Base-by-base conservation (phyloP, 805 yeast species). In the Nakazawaea pomicola region DNA sequence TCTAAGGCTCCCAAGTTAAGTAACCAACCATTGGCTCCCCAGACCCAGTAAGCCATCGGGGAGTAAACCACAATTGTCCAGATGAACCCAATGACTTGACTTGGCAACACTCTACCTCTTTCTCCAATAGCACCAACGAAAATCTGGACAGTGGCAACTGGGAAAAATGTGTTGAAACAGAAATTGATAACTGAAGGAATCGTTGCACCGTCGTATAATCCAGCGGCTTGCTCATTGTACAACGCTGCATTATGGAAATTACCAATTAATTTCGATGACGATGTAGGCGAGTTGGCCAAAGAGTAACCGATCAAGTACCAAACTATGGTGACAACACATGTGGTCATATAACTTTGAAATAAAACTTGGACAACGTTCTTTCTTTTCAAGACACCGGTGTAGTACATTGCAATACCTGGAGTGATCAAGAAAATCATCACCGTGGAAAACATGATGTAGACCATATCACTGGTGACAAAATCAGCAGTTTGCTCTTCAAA, bases 251-350 rank as follows among this genome's bases (percentile, higher is more conserved):
- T 55, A 19, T 46, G 32, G 15, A 69, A 58, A 45, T 68, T 57
- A 11, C 74, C 75, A 45, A 54, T 43, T 6, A 60, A 53, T 7
- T 45, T 29, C 0, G 64, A 58, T 0, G 57, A 27, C 3, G 64
- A 60, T 1, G 45, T 45, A 2, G 58, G 49, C 2, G 72, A 67
- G 8, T 52, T 61, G 1, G 73, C 72, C 33, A 69, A 52, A 1
- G 73, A 67, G 46, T 67, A 69, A 10, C 75, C 75, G 18, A 68
- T 47, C n/a, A 70, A 51, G 39, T 65, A 70, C 75, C 75, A 70
- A 15, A 66, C 56, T 4, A 66, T 47, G 3, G 68, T 64, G 18
- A 69, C 55, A 5, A 53, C 43, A 7, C 61, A 49, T 4, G 74
- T 68, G 12, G 60, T 59, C 68, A 70, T 61, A 45, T 65, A 70